Base-by-base conservation (phyloP, 176 grass and related monocot genomes). In the Typha latifolia region DNA sequence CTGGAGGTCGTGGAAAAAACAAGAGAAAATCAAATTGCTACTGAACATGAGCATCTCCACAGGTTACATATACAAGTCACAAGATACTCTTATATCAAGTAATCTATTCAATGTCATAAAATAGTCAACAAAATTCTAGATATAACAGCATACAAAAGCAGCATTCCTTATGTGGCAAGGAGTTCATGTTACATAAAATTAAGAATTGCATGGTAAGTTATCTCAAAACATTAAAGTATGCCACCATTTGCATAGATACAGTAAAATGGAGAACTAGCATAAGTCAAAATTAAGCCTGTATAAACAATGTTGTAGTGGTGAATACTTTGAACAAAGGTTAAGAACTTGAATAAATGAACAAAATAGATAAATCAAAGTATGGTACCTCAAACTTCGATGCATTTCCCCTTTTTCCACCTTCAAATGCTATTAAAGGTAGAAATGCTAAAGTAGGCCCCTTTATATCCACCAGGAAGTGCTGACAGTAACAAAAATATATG, bases 401-500 rank as follows among this genome's bases (percentile, higher is more conserved):
- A 72, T 99, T 99, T 63, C 85, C 92, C 78, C 85, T 86, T 16
- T 89, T 99, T 52, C 94, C 86, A 59, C 94, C 89, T 87, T 99
- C 94, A 81, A 99, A 99, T 62, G 94, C 71, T 79, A 93, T 83
- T 14, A 99, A 84, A 10, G 89, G 86, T 43, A 99, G 69, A 80
- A 83, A 73, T 67, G 85, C 89, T 72, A 93, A 32, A 79, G 62
- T 85, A 47, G 89, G 81, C 22, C 85, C 86, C 66, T 99, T 99
- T 80, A 99, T 93, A 69, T 99, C 94, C 74, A 99, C 83, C 68
- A 93, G 52, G 73, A 99, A 99, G 67, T 99, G 86, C 94, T 99
- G 73, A 23, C 80, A 90, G 65, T 68, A 80, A 0, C 3, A 73
- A 75, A 69, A 11, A 21, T 59, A 37, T 57, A 2, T 31, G 32